phyloP scores from a whole-genome alignment of 305 asterid species.

The Rubia peregrina region DNA sequence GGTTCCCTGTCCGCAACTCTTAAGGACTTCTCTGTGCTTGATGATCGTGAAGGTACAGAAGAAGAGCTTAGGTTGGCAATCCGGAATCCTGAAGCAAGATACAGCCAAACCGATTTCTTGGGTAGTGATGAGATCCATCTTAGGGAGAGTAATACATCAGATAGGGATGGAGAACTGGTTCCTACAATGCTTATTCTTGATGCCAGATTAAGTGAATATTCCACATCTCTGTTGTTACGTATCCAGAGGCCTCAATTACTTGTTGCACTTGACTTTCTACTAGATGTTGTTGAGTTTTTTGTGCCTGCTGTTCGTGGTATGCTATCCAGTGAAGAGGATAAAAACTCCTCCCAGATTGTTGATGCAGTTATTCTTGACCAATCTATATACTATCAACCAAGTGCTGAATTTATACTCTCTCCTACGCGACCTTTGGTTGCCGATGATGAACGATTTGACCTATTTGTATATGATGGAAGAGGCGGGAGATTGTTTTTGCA shows the following conservation, averaged over 20 bases:
- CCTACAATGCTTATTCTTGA: constrained; percentile 87
- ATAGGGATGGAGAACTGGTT: constrained; percentile 35
- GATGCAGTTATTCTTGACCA: constrained; percentile 74
- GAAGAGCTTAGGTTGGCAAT: constrained; percentile 89
- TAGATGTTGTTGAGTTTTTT: constrained; percentile 84
- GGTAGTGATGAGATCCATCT: constrained; percentile 28
- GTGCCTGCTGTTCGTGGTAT: constrained; percentile 82
- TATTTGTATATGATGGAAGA: constrained; percentile 78
- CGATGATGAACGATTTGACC: constrained; percentile 76
- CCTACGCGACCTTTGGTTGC: constrained; percentile 78
- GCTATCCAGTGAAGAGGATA: constrained; percentile 50
- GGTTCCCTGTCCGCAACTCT: constrained; percentile 76
- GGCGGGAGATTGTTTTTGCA: constrained; percentile 78
- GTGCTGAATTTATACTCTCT: constrained; percentile 54
- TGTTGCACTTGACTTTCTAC: constrained; percentile 90
- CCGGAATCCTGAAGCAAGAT: constrained; percentile 60
- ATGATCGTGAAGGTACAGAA: constrained; percentile 85
- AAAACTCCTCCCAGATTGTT: constrained; percentile 38
- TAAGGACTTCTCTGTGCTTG: constrained; percentile 72
- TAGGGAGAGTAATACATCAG: constrained; percentile 26
- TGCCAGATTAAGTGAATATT: constrained; percentile 57
- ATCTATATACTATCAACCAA: constrained; percentile 56
- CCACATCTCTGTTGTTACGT: constrained; percentile 57
- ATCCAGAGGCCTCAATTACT: constrained; percentile 97
- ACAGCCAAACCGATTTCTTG: constrained; percentile 31